A percentile compares a stretch with the other conserved stretches of the same genome.
Evolutionary conservation across 2,329 filamentous ascomycete species (phyloP).

Genomic region (Dendrostoma leiphaemia): DNA sequence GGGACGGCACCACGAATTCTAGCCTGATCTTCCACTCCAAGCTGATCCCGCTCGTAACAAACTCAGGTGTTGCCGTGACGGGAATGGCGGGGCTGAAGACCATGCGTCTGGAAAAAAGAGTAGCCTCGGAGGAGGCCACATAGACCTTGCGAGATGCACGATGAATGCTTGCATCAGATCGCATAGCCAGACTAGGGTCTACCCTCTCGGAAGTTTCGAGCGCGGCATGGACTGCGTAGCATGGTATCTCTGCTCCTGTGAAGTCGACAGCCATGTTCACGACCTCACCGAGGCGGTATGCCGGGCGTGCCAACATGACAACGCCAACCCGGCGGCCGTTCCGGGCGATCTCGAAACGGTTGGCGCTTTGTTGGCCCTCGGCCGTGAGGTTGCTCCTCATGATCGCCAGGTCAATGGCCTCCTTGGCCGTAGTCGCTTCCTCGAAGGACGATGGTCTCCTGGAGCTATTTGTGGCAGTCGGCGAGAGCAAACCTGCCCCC

Average conservation of each 20-base stretch:
- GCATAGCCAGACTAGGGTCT: constrained; percentile 74
- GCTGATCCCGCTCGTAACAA: constrained; percentile 84
- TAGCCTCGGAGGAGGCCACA: constrained; percentile 75
- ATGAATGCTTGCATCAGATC: constrained; percentile 81
- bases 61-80: constrained; percentile 79
- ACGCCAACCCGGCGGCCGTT: constrained; percentile 90
- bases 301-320: constrained; percentile 81
- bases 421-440: constrained; percentile 65
- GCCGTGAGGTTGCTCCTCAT: constrained; percentile 72
- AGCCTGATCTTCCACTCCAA: constrained; percentile 87
- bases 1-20: constrained; percentile 82
- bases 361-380: constrained; percentile 74
- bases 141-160: constrained; percentile 83
- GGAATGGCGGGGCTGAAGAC: constrained; percentile 85
- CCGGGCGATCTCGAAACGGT: constrained; percentile 91
- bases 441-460: constrained; percentile 56
- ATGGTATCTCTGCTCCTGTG: constrained; percentile 70
- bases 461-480: constrained; percentile 58
- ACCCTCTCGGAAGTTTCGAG: constrained; percentile 87
- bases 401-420: constrained; percentile 89
- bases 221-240: constrained; percentile 79
- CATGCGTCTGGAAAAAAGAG: constrained; percentile 74
- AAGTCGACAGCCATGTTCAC: constrained; percentile 86
- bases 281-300: constrained; percentile 85
- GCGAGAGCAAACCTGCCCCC: constrained; percentile 65